Conservation (phyloP, 805 yeast species). For the Blastobotrys robertii region DNA sequence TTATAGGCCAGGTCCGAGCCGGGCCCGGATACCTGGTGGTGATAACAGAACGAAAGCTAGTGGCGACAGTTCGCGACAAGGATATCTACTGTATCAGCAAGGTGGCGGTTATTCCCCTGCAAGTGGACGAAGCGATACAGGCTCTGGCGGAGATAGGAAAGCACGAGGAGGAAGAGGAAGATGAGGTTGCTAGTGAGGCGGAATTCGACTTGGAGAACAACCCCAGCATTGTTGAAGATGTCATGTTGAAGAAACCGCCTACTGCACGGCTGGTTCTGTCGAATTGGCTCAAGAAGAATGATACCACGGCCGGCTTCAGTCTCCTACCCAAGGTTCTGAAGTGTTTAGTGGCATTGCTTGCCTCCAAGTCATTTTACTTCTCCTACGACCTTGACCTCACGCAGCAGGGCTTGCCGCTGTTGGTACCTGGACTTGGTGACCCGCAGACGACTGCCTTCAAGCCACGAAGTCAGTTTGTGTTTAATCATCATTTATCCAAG, state of each 20-base stretch:
- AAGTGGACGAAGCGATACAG: slow-evolving; percentile 4
- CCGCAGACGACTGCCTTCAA: slow-evolving; percentile 8
- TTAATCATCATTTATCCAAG: slow-evolving; percentile 18
- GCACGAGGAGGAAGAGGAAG: slow-evolving; percentile 5
- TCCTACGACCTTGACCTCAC: slow-evolving; percentile 27
- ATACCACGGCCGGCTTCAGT: background rate
- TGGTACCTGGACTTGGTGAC: slow-evolving; percentile 9
- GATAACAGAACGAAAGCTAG: slow-evolving; percentile 12
- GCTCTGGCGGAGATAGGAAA: slow-evolving; percentile 2
- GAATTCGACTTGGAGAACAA: background rate
- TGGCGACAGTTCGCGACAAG: slow-evolving; percentile 6
- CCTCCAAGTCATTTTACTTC: slow-evolving; percentile 13
- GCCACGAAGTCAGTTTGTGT: slow-evolving; percentile 17
- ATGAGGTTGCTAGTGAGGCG: background rate
- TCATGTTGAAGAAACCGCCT: slow-evolving; percentile 4
- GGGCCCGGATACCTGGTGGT: slow-evolving; percentile 15
- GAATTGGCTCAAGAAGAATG: slow-evolving; percentile 4
- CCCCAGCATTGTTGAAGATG: background rate
- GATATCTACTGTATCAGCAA: slow-evolving; percentile 11
- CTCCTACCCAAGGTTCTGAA: slow-evolving; percentile 11
- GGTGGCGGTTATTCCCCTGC: slow-evolving; percentile 14
- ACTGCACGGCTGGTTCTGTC: background rate
- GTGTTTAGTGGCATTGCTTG: slow-evolving; percentile 5
- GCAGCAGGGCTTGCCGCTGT: no score
- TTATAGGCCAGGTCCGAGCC: slow-evolving; percentile 12